phyloP scores from a whole-genome alignment of 805 yeast genomes.

The Candida khao-thaluensis region DNA sequence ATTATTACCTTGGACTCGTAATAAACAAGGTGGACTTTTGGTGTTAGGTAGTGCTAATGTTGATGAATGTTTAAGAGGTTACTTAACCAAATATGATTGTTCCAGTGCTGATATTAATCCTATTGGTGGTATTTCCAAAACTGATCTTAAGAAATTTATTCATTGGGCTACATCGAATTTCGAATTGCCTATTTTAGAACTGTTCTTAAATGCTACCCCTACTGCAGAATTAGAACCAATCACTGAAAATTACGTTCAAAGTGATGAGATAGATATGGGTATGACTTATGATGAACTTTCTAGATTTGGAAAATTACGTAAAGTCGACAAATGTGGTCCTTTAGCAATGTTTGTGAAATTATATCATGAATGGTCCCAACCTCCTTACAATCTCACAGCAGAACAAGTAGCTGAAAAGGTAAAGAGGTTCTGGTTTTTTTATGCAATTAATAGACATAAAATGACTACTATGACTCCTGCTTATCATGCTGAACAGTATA shows the following conservation, averaged over 20 bases:
- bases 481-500: conserved; percentile 96
- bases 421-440: conserved; percentile 86
- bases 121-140: conserved; percentile 97
- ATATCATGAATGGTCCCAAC: conserved; percentile 89
- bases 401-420: conserved; percentile 89
- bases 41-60: conserved; percentile 97
- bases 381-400: conserved; percentile 62
- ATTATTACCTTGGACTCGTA: conserved; percentile 91
- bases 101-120: conserved; percentile 98
- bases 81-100: conserved; percentile 94
- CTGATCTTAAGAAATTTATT: conserved; percentile 84
- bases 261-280: conserved; percentile 98
- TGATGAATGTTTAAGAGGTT: conserved; percentile 94
- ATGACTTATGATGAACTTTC: conserved; percentile 94
- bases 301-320: conserved; percentile 84
- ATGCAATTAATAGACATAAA: conserved; percentile 94
- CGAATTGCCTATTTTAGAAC: conserved; percentile 71
- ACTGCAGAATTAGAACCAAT: conserved; percentile 98
- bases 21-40: conserved; percentile 70
- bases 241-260: conserved; percentile 86
- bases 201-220: conserved; percentile 88
- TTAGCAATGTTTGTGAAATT: conserved; percentile 89
- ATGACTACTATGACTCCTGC: conserved; percentile 97
- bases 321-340: conserved; percentile 94
- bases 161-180: conserved; percentile 70